Conservation (phyloP, 495 filamentous ascomycete genomes). For the Cladorrhinum samala region DNA sequence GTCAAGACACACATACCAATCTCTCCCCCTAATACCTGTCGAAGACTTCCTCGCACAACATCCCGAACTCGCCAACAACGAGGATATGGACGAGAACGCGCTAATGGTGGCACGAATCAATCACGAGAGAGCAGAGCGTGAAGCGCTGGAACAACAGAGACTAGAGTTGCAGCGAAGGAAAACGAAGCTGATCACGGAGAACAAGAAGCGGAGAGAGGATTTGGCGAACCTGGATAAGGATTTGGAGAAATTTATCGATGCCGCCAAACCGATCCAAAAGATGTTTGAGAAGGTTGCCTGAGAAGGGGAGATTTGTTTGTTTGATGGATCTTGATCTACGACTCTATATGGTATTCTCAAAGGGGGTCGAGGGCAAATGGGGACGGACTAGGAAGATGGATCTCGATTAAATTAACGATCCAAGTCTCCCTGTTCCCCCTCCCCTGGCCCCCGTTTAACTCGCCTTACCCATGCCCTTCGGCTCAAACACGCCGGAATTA, state of each 20-base stretch:
- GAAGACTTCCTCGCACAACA: conserved; percentile 76
- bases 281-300: conserved; percentile 68
- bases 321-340: neutral
- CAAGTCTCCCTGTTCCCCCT: too few relatives aligned
- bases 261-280: conserved; percentile 78
- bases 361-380: too few relatives aligned
- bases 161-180: conserved; percentile 85
- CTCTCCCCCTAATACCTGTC: conserved; percentile 74
- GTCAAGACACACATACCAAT: conserved; percentile 75
- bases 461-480: too few relatives aligned
- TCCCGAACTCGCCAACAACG: conserved; percentile 53
- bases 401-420: too few relatives aligned
- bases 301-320: conserved; percentile 1
- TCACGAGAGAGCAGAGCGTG: conserved; percentile 80
- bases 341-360: neutral
- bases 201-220: conserved; percentile 92
- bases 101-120: conserved; percentile 90
- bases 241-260: conserved; percentile 85
- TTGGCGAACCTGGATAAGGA: conserved; percentile 81
- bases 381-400: too few relatives aligned
- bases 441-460: too few relatives aligned
- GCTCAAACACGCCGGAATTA: too few relatives aligned
- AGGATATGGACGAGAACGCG: conserved; percentile 61
- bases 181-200: conserved; percentile 84
- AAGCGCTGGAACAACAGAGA: conserved; percentile 79